Evolutionary conservation across 768 basidiomycete species (phyloP), one percentile per base, ranked within the genome.

Genomic region (Tylopilus sp.): DNA sequence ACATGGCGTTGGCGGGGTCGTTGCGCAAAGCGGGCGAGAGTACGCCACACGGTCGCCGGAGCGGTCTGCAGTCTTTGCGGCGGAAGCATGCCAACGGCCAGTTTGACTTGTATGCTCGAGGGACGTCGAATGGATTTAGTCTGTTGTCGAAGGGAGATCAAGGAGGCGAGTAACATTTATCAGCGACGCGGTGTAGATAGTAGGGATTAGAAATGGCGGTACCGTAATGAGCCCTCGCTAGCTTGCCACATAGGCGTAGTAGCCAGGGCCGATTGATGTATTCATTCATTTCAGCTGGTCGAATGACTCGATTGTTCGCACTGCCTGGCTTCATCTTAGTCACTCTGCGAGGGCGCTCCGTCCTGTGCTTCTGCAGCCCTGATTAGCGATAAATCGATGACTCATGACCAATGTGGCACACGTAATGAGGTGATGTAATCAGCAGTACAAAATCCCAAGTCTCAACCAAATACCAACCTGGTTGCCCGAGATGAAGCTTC

Each of bases 401-500:
- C 17, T 3, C 17, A n/a, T 35, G 13, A 35, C 15, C 12, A 17
- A 35, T n/a, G 6, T n/a, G 15, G 15, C 35, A 35, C 35, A 35
- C 35, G 35, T 35, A 35, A 35, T 35, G 36, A 18, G 36, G 18
- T 38, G 36, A 20, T 38, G 18, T 38, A 38, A 38, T 38, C 36
- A 18, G 17, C 18, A 20, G 7, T 38, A 17, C 36, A 38, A 38
- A 38, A 38, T 7, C 6, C 18, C 18, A 10, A 7, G 6, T n/a
- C 35, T 10, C 26, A 10, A 8, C 6, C 26, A 38, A 8, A 17
- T 20, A 12, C 17, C 7, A 31, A 9, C 25, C 33, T 47, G 38
- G 18, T 53, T 44, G 25, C 38, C 5, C 28, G 28, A 6, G 40
- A 79, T 78, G 76, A 66, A 69, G 11, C 61, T 55, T 8, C 6